Base-by-base conservation (phyloP, 2,329 filamentous ascomycete genomes). In the Pseudogymnoascus sp. region DNA sequence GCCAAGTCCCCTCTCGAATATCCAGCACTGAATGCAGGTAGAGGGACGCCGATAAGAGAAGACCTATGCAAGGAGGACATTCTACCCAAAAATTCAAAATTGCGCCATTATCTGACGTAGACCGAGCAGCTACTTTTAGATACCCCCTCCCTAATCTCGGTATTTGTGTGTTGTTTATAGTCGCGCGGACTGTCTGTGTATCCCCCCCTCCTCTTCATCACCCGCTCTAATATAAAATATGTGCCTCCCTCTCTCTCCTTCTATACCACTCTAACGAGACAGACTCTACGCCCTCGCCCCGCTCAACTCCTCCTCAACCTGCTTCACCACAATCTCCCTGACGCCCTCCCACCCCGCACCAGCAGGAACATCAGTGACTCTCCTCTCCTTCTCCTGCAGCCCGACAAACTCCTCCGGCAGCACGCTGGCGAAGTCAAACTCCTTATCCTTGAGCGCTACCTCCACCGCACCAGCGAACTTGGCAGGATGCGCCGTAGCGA, bases 401-500 rank as follows among this genome's bases (percentile, higher is more conserved):
- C 89, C 93, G 35, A 88, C 77, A 70, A 97, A 94, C 75, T 97
- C 90, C 62, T 82, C 74, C 0, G 93, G 93, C 60, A 95, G 79
- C 1, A 97, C 88, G 65, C 87, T 83, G 64, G 81, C 74, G 71
- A 96, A 96, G 67, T 85, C 81, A 69, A 95, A 97, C 1, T 81
- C 86, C n/a, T 81, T 73, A 7, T 82, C 82, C 65, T 85, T 82
- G 63, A 97, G 78, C 0, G 93, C 92, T 57, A 88, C 73, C 67
- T 92, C 88, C 1, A 99, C 93, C 0, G 92, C 92, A 33, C 85
- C 84, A 0, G 88, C 86, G 71, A 99, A 99, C 75, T 99, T 99
- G 64, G 93, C 94, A 0, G 94, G 93, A 74, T 99, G 94, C 2
- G 94, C 94, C 1, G 94, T 99, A 1, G 92, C 90, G 2, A 99